phyloP scores from a whole-genome alignment of 805 yeast genomes.

The Kodamaea fukazawae region DNA sequence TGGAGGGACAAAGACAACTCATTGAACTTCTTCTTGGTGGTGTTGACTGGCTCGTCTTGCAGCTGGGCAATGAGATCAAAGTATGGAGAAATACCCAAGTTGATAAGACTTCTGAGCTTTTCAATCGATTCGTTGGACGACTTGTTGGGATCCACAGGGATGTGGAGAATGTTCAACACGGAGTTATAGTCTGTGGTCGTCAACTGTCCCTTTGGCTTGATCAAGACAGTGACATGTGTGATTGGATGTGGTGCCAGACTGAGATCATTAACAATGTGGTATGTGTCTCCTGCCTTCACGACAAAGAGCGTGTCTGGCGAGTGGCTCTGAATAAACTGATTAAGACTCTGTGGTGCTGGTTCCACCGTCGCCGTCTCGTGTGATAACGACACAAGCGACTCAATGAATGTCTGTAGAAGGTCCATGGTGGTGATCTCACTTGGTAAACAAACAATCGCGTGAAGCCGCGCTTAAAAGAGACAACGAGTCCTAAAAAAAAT shows the following conservation, averaged over 20 bases:
- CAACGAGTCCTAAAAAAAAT: too few relatives aligned
- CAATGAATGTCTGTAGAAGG: not conserved
- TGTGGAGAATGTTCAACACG: constrained; percentile 34
- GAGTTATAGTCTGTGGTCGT: constrained; percentile 12
- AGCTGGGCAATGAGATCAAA: constrained; percentile 49
- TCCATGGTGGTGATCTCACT: too few relatives aligned
- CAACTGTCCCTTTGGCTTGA: constrained; percentile 46
- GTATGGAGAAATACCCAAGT: constrained; percentile 64
- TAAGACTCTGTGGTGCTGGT: too few relatives aligned
- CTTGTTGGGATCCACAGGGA: constrained; percentile 21
- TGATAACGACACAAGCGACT: not conserved
- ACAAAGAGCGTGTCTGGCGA: constrained; percentile 3
- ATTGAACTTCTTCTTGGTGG: constrained; percentile 58
- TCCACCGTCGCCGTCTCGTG: too few relatives aligned
- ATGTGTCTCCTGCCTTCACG: not conserved
- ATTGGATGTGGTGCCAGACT: not conserved
- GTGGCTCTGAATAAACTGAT: not conserved
- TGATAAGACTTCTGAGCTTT: constrained; percentile 55
- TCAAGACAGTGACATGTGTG: constrained; percentile 33
- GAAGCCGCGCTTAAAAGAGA: too few relatives aligned
- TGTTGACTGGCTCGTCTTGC: constrained; percentile 10
- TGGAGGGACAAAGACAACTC: constrained; percentile 68
- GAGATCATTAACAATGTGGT: constrained; percentile 1
- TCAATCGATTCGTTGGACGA: constrained; percentile 39
- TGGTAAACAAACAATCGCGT: too few relatives aligned